These are phyloP conservation scores for Euptelea pleiosperma DNA, from an alignment of 164 flowering plant genomes.

Conservation along the genomic window DNA sequence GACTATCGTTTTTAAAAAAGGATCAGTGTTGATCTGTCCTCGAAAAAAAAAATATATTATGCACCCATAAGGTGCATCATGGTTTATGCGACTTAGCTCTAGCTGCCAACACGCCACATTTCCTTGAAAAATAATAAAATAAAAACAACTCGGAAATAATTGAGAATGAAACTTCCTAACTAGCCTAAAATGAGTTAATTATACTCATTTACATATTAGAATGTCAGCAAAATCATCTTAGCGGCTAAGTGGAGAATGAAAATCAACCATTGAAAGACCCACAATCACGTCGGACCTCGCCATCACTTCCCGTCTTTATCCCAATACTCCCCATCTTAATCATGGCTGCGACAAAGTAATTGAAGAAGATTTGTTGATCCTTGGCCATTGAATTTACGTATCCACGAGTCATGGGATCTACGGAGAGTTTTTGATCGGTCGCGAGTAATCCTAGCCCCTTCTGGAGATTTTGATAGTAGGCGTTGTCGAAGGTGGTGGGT, in stretches of 20 bases:
- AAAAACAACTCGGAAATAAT: too few relatives aligned
- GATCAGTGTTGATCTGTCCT: too few relatives aligned
- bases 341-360: slow-evolving; percentile 57
- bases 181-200: too few relatives aligned
- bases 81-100: too few relatives aligned
- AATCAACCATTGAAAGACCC: slow-evolving; percentile 36
- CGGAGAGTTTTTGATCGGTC: slow-evolving; percentile 45
- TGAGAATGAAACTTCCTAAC: too few relatives aligned
- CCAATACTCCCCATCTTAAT: slow-evolving; percentile 51
- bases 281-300: slow-evolving; percentile 53
- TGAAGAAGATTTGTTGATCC: slow-evolving; percentile 50
- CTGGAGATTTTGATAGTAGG: slow-evolving; percentile 53
- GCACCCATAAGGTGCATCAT: too few relatives aligned
- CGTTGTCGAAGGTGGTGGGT: slow-evolving; percentile 65
- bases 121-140: too few relatives aligned
- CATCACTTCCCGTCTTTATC: slow-evolving; percentile 34
- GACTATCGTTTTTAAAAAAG: too few relatives aligned
- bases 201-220: too few relatives aligned
- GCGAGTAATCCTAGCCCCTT: slow-evolving; percentile 60
- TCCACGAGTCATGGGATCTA: slow-evolving; percentile 41
- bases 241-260: background rate
- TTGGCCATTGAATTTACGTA: slow-evolving; percentile 43
- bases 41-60: too few relatives aligned
- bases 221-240: too few relatives aligned
- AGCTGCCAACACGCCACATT: too few relatives aligned